These are phyloP conservation scores for Rheum nobile DNA, from an alignment of 148 eudicot species.

Conservation along the genomic window DNA sequence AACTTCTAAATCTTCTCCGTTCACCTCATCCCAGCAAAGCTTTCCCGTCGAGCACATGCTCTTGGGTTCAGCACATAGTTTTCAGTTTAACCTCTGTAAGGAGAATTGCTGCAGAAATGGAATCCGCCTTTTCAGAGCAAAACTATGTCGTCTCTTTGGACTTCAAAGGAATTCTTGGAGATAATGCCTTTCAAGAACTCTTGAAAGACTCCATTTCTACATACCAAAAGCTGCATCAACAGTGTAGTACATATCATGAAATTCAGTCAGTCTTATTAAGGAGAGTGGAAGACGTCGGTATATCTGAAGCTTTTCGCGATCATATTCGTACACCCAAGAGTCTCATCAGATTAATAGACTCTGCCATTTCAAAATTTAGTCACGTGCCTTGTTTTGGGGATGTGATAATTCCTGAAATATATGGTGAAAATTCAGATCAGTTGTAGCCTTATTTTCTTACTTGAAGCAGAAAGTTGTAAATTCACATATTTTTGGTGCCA, in stretches of 20 bases:
- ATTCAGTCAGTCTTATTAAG: slow-evolving; percentile 8
- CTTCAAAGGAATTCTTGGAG: slow-evolving; percentile 23
- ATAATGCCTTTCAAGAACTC: slow-evolving; percentile 43
- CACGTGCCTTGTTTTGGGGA: background rate
- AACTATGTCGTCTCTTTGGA: slow-evolving; percentile 23
- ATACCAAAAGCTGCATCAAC: slow-evolving; percentile 32
- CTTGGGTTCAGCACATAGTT: slow-evolving; percentile 25
- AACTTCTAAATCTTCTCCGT: slow-evolving; percentile 21
- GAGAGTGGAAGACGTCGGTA: slow-evolving; percentile 12
- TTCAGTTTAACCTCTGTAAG: slow-evolving; percentile 42
- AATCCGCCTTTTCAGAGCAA: slow-evolving; percentile 21
- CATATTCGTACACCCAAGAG: slow-evolving; percentile 28
- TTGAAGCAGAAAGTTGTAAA: background rate
- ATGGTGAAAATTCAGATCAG: background rate
- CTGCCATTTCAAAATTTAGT: slow-evolving; percentile 15
- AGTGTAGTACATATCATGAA: slow-evolving; percentile 11
- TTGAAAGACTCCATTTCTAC: slow-evolving; percentile 27
- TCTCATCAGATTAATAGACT: slow-evolving; percentile 39
- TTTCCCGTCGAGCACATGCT: slow-evolving; percentile 18
- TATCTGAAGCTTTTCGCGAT: slow-evolving; percentile 11
- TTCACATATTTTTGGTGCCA: background rate
- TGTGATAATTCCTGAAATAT: background rate
- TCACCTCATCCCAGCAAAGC: slow-evolving; percentile 10
- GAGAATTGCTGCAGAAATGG: slow-evolving; percentile 40
- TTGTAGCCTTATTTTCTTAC: background rate